phyloP scores from a whole-genome alignment of 768 basidiomycete genomes.

The Lactarius deliciosus region DNA sequence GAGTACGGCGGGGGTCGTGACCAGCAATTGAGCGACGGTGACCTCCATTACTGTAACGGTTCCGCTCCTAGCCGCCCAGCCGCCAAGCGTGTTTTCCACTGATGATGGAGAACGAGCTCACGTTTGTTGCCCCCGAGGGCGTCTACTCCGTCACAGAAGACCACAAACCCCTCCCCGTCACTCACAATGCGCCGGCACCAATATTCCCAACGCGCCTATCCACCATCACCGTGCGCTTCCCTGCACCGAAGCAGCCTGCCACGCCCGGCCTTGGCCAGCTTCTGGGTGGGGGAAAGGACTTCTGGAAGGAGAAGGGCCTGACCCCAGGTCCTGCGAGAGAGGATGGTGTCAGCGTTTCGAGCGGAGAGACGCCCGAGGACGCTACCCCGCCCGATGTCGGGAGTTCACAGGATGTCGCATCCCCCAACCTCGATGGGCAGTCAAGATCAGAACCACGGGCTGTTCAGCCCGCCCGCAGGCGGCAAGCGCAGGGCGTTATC shows the following conservation, averaged over 20 bases:
- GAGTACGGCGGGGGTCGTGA: constrained; percentile 28
- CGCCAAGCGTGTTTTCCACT: constrained; percentile 17
- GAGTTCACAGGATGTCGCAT: constrained; percentile 32
- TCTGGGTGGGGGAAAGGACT: constrained; percentile 66
- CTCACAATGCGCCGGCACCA: constrained; percentile 41
- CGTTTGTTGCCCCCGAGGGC: constrained; percentile 87
- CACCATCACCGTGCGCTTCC: constrained; percentile 61
- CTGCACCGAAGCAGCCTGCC: constrained; percentile 50
- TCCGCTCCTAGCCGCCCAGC: constrained; percentile 13
- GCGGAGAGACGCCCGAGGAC: constrained; percentile 76
- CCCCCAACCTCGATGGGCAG: constrained; percentile 43
- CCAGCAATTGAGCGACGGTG: constrained; percentile 15
- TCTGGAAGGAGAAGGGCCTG: constrained; percentile 51
- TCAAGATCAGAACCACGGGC: constrained; percentile 47
- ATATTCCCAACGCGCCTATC: constrained; percentile 63
- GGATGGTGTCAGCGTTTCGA: constrained; percentile 76
- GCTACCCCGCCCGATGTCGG: constrained; percentile 39
- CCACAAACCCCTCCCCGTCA: constrained; percentile 57
- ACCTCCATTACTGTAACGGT: background rate
- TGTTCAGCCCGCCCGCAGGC: constrained; percentile 51
- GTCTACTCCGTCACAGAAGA: constrained; percentile 88
- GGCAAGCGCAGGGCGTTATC: constrained; percentile 64
- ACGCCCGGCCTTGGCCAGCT: constrained; percentile 67
- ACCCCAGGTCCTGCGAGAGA: constrained; percentile 30
- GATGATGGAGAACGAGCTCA: constrained; percentile 73